phyloP scores from a whole-genome alignment of 1,284 basidiomycete genomes.

The Lentinula novae-zelandiae region DNA sequence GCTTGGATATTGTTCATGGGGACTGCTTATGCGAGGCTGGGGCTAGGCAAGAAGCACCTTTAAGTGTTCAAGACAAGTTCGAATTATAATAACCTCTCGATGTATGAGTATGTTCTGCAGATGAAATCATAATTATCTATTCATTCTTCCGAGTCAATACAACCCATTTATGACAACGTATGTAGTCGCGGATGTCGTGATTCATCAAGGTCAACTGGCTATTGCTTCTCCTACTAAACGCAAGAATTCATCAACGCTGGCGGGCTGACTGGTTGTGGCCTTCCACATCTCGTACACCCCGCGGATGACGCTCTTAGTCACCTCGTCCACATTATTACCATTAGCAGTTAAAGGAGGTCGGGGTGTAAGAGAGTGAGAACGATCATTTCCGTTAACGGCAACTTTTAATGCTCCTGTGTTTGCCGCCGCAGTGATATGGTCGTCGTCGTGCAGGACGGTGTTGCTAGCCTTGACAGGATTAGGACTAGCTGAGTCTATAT shows the following conservation, averaged over 20 bases:
- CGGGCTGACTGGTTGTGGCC: neutral
- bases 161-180: too few relatives aligned
- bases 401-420: neutral
- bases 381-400: neutral
- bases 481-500: neutral
- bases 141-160: too few relatives aligned
- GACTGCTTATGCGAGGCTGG: constrained; percentile 56
- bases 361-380: neutral
- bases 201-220: constrained; percentile 15
- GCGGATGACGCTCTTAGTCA: constrained; percentile 37
- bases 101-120: neutral
- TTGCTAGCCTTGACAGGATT: neutral
- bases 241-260: constrained; percentile 34
- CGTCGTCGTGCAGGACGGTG: neutral
- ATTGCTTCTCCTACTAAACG: constrained; percentile 34
- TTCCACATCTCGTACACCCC: constrained; percentile 54
- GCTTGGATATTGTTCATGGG: constrained; percentile 69
- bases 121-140: constrained; percentile 4
- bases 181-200: too few relatives aligned
- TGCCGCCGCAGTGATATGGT: neutral
- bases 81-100: neutral
- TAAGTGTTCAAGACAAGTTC: neutral
- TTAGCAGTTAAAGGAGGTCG: constrained; percentile 12
- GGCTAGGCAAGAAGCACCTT: constrained; percentile 17
- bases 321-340: constrained; percentile 17